phyloP scores from a whole-genome alignment of 352 stramenopile genomes.

The Globisporangium iwayamae region DNA sequence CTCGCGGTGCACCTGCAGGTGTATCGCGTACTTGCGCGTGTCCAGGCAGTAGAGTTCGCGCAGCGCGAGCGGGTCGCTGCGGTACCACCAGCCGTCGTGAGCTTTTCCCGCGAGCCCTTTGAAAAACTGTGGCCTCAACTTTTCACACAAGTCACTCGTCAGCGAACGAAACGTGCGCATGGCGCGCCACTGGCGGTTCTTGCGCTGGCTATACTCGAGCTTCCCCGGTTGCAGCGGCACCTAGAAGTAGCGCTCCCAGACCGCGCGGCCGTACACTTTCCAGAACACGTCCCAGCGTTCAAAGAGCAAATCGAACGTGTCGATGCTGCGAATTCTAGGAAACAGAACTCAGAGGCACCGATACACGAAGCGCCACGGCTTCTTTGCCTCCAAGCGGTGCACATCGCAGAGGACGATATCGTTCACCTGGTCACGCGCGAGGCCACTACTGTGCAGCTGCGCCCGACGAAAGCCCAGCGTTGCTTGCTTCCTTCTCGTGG shows the following conservation, averaged over 20 bases:
- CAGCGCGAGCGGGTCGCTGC: constrained; percentile 22
- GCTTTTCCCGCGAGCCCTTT: constrained; percentile 7
- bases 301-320: constrained; percentile 42
- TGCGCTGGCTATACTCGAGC: constrained; percentile 27
- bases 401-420: constrained; percentile 23
- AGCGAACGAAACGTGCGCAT: constrained; percentile 29
- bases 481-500: neutral
- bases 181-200: constrained; percentile 28
- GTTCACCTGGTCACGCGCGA: constrained; percentile 19
- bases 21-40: constrained; percentile 17
- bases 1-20: constrained; percentile 21
- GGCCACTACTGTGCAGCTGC: neutral
- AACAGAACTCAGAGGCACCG: constrained; percentile 43
- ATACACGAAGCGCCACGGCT: constrained; percentile 44
- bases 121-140: constrained; percentile 7
- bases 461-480: neutral
- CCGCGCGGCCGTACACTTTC: constrained; percentile 30
- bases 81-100: constrained; percentile 37
- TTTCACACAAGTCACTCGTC: constrained; percentile 23
- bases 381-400: constrained; percentile 23
- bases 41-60: constrained; percentile 23
- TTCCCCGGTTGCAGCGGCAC: constrained; percentile 24
- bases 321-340: constrained; percentile 10
- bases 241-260: constrained; percentile 51
- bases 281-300: constrained; percentile 53